Evolutionary conservation across 345 rosid genomes (phyloP), one percentile per base, ranked within the genome.

Genomic region (Excoecaria cochinchinensis): DNA sequence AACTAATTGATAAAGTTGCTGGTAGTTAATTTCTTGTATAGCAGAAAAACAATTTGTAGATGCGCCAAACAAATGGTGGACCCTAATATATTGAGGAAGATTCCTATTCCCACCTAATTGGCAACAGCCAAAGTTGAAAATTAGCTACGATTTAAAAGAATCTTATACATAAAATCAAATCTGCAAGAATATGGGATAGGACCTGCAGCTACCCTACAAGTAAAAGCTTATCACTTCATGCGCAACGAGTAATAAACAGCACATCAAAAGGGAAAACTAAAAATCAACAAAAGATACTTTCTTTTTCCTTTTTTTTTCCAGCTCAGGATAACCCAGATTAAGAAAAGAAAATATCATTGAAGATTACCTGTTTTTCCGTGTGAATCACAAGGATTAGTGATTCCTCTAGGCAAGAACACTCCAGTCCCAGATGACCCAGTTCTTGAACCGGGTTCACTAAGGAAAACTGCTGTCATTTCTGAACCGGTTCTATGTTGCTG

Each of bases 361-460:
- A 19, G 7, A 46, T 63, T 80, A 90, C 96, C 92, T 83, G 80
- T 74, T 84, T 87, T 92, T 78, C 84, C 88, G 80, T 84, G 90
- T 72, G 94, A 66, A 53, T 88, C 85, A 62, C 70, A 40, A 72
- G 85, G 67, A 17, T 85, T 76, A 66, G 78, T 76, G 19, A 67
- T 84, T 44, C 82, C 74, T 67, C 87, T 83, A 47, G 98, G 98
- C 85, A 94, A 83, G 87, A 94, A 94, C 66, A 94, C 98, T 31
- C 98, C 98, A 1, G 98, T 94, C 40, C 97, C 98, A 75, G 82
- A 63, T n/a, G 97, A 85, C 31, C 82, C 84, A 40, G 78, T 74
- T 78, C 69, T 82, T 13, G 91, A 75, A 75, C 89, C 82, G 21
- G 86, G 64, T 67, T 86, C 86, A 25, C 82, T 81, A 11, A 89